Evolutionary conservation across 2,329 filamentous ascomycete species (phyloP), one percentile per base, ranked within the genome.

Genomic region (Stagonosporopsis tanaceti): DNA sequence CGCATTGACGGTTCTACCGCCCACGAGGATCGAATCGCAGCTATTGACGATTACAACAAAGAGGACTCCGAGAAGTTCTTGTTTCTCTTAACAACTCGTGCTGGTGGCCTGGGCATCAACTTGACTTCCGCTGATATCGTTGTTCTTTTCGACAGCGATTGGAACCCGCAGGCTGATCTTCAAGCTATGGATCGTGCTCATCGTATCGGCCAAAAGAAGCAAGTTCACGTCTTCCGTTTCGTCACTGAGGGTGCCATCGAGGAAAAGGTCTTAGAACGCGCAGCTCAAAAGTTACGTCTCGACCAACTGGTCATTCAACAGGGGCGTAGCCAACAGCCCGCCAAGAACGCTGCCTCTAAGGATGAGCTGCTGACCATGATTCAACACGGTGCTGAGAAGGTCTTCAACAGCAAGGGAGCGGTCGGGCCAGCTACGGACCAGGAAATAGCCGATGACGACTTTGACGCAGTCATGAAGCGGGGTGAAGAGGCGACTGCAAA

Each of bases 181-280:
- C 95, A 99, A 77, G 95, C 95, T 54, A 99, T 99, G 95, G 95
- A 99, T 72, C 91, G 95, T 74, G 95, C 95, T 48, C 95, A 99
- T 80, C 92, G 95, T 80, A 99, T 99, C 68, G 95, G 95, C 37
- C 95, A 99, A 79, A 99, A 92, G 5, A 99, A 99, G 79, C 95
- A 99, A 75, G 95, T 99, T 11, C 86, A 93, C 40, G 95, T 99
- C 3, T 99, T 97, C 80, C 87, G 95, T 59, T 97, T 99, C 69
- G 91, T 99, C 24, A 99, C 96, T 0, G 95, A 99, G 74, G 96
- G 97, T 71, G 95, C 95, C 0, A 98, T 99, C 59, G 95, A 99
- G 73, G 95, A 99, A 78, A 98, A 99, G 80, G 95, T 99, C 9
- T 81, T 99, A 46, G 94, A 99, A 78, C 89, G 95, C 76, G 95